phyloP scores from a whole-genome alignment of 1,139 yeast genomes.

The Candida tetrigidarum region DNA sequence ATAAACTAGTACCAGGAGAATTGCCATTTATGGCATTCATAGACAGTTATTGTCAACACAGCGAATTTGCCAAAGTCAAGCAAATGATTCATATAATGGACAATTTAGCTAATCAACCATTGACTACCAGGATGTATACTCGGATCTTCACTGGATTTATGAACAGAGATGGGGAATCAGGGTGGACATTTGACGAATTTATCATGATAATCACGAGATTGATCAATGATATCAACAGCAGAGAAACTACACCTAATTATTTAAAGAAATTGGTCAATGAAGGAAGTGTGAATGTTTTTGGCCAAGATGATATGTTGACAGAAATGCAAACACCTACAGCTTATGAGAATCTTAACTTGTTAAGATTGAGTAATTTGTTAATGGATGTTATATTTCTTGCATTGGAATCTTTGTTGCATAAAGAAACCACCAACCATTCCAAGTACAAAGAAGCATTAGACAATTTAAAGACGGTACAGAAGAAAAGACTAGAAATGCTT shows the following conservation, averaged over 20 bases:
- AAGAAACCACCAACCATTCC: conserved; percentile 2
- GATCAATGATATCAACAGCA: conserved; percentile 8
- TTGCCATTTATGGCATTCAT: conserved; percentile 31
- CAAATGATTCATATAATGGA: conserved; percentile 23
- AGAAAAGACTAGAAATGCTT: conserved; percentile 7
- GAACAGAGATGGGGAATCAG: neutral
- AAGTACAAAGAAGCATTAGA: neutral
- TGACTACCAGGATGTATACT: conserved; percentile 29
- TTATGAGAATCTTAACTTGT: conserved; percentile 1
- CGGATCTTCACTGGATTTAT: conserved; percentile 8
- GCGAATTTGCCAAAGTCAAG: conserved; percentile 18
- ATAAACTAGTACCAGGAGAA: conserved; percentile 27
- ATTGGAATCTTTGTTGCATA: conserved; percentile 14
- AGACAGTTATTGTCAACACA: conserved; percentile 17
- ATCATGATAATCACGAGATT: conserved; percentile 1
- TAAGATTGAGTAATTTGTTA: conserved; percentile 9
- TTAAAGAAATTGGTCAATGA: conserved; percentile 3
- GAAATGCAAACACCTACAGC: neutral
- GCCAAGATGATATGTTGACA: neutral
- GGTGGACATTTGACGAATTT: conserved; percentile 11
- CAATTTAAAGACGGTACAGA: conserved; percentile 9
- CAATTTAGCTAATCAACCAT: conserved; percentile 24
- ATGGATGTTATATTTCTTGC: conserved; percentile 9
- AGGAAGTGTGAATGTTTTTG: neutral
- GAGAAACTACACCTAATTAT: neutral